Percentiles rank a stretch among this genome's conserved stretches.
Conservation (phyloP, 257 asterid species). For the Verbascum thapsus region DNA sequence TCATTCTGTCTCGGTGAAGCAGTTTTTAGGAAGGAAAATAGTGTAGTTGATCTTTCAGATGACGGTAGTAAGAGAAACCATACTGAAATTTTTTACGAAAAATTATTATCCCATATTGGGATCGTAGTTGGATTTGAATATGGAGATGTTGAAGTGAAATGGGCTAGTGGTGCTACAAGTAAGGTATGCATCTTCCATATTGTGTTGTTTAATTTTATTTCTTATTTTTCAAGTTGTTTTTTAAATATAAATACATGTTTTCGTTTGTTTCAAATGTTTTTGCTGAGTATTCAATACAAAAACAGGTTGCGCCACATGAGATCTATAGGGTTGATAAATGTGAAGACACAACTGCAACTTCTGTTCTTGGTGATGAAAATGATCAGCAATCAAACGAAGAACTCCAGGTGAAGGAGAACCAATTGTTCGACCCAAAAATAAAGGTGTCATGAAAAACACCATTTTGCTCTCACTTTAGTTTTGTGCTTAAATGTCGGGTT, state of each 20-base stretch:
- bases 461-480: background rate
- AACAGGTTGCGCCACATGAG: constrained; percentile 81
- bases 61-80: too few species aligned
- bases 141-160: constrained; percentile 71
- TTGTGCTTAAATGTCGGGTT: background rate
- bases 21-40: constrained; percentile 45
- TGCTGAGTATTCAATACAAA: constrained; percentile 25
- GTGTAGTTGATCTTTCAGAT: background rate
- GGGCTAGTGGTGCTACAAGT: constrained; percentile 77
- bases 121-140: constrained; percentile 57
- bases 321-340: constrained; percentile 62
- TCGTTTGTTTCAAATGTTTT: background rate
- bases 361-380: constrained; percentile 38
- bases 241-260: background rate
- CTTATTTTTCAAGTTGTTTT: background rate
- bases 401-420: constrained; percentile 37
- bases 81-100: constrained; percentile 13
- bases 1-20: constrained; percentile 65
- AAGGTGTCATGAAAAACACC: constrained; percentile 40
- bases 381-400: constrained; percentile 49
- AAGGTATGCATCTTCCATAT: constrained; percentile 47
- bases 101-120: constrained; percentile 64
- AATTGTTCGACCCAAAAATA: constrained; percentile 35
- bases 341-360: constrained; percentile 45
- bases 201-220: background rate